Percentiles rank a stretch among this genome's conserved stretches.
These are phyloP conservation scores for Trypanosomatidae sp. DNA, from an alignment of 208 protist species.

Conservation along the genomic window DNA sequence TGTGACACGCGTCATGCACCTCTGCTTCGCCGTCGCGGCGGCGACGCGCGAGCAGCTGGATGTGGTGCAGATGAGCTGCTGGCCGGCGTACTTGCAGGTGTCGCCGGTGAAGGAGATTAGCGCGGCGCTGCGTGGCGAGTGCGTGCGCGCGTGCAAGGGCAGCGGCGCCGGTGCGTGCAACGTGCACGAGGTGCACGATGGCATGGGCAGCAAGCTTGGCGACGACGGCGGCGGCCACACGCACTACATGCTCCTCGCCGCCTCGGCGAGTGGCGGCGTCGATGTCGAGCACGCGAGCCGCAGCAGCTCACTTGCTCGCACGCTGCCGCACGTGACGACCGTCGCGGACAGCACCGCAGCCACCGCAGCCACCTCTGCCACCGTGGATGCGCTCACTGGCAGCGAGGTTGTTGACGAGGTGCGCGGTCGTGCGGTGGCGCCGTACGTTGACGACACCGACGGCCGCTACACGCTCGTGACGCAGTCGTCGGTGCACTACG, in stretches of 20 bases:
- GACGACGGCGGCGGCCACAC: not conserved
- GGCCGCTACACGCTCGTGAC: conserved; percentile 62
- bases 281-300: not conserved
- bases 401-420: no score
- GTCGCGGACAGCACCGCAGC: no score
- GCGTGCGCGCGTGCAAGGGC: no score
- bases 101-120: conserved; percentile 41
- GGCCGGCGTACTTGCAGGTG: conserved; percentile 47
- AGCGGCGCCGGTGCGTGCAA: not conserved
- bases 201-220: conserved; percentile 5
- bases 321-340: no score
- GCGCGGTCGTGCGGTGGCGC: no score
- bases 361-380: no score
- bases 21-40: conserved; percentile 19
- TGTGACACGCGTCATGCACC: conserved; percentile 41
- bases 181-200: conserved; percentile 5
- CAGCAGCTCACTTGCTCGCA: no score
- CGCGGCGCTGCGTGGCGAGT: conserved; percentile 2
- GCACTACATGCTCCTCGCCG: not conserved
- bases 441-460: no score
- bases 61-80: conserved; percentile 6
- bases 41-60: conserved; percentile 4
- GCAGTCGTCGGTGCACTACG: conserved; percentile 27
- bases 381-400: no score
- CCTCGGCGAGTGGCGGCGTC: not conserved